Conservation (phyloP, 2,329 filamentous ascomycete species). For the Penicillium occitanis region DNA sequence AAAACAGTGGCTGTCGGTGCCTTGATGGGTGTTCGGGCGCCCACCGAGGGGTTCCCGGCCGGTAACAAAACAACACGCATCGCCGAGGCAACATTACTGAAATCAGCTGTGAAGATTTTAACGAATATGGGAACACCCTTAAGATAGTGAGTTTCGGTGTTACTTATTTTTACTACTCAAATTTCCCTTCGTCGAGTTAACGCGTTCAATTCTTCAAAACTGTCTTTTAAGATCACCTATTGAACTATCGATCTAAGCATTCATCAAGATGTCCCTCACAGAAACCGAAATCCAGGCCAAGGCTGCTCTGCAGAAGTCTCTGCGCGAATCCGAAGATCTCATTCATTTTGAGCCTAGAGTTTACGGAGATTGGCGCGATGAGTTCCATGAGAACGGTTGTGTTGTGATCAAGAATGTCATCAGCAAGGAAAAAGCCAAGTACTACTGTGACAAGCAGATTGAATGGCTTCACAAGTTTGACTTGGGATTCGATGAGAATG, state of each 20-base stretch:
- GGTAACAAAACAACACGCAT: background rate
- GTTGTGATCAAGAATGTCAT: constrained; percentile 45
- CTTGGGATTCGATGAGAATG: constrained; percentile 42
- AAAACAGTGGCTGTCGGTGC: background rate
- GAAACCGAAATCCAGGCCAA: constrained; percentile 18
- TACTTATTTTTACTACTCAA: constrained; percentile 10
- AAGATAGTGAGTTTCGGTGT: background rate
- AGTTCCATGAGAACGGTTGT: constrained; percentile 46
- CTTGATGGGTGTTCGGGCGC: constrained; percentile 2
- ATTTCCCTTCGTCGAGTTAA: constrained; percentile 1
- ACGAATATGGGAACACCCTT: background rate
- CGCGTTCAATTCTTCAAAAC: background rate
- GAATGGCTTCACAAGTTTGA: constrained; percentile 47
- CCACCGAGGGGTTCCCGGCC: constrained; percentile 7
- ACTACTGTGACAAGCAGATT: constrained; percentile 43
- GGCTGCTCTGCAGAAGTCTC: constrained; percentile 15
- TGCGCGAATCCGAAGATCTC: constrained; percentile 17
- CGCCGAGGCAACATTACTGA: constrained; percentile 13
- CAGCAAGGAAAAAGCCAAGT: constrained; percentile 38
- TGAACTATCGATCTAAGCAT: constrained; percentile 1
- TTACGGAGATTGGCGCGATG: constrained; percentile 43
- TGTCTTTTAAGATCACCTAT: background rate
- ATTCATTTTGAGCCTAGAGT: constrained; percentile 22
- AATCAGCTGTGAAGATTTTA: constrained; percentile 2
- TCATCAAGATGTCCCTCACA: constrained; percentile 15